Conservation (phyloP, 257 asterid species). For the Galeopsis tetrahit region DNA sequence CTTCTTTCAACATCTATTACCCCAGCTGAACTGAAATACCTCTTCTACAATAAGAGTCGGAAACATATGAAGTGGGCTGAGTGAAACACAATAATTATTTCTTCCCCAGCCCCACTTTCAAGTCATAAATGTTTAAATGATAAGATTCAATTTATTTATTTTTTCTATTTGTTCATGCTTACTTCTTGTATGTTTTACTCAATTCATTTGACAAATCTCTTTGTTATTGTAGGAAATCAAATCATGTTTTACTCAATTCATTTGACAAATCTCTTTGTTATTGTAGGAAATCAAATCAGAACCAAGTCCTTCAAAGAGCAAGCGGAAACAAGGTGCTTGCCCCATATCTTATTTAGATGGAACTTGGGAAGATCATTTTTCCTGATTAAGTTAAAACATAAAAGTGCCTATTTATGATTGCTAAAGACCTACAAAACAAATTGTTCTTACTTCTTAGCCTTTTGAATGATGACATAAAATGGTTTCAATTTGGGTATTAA, state of each 20-base stretch:
- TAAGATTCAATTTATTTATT: not conserved
- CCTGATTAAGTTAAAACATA: slow-evolving; percentile 8
- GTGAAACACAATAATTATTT: not conserved
- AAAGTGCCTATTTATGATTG: slow-evolving; percentile 12
- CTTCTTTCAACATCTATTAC: slow-evolving; percentile 9
- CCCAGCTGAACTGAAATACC: slow-evolving; percentile 19
- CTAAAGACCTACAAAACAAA: not conserved
- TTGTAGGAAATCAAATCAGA: slow-evolving; percentile 64
- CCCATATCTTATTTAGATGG: slow-evolving; percentile 20
- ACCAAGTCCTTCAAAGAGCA: slow-evolving; percentile 41
- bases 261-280: slow-evolving; percentile 25
- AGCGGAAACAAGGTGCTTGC: slow-evolving; percentile 63
- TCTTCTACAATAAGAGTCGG: not conserved
- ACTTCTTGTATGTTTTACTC: slow-evolving; percentile 22
- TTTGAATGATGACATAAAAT: not conserved
- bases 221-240: slow-evolving; percentile 57
- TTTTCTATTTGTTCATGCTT: not conserved
- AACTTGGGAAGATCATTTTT: not conserved
- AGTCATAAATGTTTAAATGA: not conserved
- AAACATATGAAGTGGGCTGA: not conserved
- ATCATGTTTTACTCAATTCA: slow-evolving; percentile 27
- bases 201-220: slow-evolving; percentile 16
- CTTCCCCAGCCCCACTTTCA: not conserved
- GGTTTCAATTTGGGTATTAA: not conserved
- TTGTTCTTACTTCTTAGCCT: not conserved